phyloP scores from a whole-genome alignment of 345 rosid genomes.

The Durio zibethinus region DNA sequence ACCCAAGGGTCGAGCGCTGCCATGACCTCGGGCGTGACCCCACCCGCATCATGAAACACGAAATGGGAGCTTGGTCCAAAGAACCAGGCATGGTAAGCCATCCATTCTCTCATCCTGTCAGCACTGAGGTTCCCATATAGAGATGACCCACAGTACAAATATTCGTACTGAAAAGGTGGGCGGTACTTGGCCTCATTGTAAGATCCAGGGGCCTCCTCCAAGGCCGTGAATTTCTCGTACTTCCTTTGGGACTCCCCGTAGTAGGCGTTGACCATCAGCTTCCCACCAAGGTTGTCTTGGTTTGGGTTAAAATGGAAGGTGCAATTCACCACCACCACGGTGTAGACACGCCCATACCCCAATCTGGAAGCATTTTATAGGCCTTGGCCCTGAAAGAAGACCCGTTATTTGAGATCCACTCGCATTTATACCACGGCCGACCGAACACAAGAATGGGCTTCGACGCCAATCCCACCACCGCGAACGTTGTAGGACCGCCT shows the following conservation, averaged over 20 bases:
- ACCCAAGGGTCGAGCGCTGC: slow-evolving; percentile 76
- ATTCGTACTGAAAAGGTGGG: slow-evolving; percentile 64
- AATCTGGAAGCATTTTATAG: slow-evolving; percentile 70
- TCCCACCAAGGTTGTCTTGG: slow-evolving; percentile 61
- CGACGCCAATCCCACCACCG: slow-evolving; percentile 79
- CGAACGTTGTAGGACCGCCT: slow-evolving; percentile 66
- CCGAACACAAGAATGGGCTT: slow-evolving; percentile 74
- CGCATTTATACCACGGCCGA: slow-evolving; percentile 74
- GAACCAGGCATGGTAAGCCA: slow-evolving; percentile 91
- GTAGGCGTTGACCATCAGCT: slow-evolving; percentile 63
- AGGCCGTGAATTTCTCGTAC: slow-evolving; percentile 52
- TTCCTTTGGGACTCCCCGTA: slow-evolving; percentile 46
- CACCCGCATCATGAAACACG: slow-evolving; percentile 89
- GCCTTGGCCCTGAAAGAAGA: slow-evolving; percentile 58
- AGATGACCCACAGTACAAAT: slow-evolving; percentile 81
- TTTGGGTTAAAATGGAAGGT: slow-evolving; percentile 58
- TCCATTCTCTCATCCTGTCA: slow-evolving; percentile 75
- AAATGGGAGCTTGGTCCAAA: slow-evolving; percentile 81
- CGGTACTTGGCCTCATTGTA: slow-evolving; percentile 47
- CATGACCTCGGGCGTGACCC: slow-evolving; percentile 54
- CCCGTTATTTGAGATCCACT: slow-evolving; percentile 68
- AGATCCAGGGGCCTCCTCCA: slow-evolving; percentile 60
- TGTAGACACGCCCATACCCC: slow-evolving; percentile 88
- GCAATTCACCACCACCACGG: slow-evolving; percentile 76
- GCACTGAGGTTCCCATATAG: slow-evolving; percentile 72